phyloP scores from a whole-genome alignment of 495 filamentous ascomycete species.

The Penicillium odoratum region DNA sequence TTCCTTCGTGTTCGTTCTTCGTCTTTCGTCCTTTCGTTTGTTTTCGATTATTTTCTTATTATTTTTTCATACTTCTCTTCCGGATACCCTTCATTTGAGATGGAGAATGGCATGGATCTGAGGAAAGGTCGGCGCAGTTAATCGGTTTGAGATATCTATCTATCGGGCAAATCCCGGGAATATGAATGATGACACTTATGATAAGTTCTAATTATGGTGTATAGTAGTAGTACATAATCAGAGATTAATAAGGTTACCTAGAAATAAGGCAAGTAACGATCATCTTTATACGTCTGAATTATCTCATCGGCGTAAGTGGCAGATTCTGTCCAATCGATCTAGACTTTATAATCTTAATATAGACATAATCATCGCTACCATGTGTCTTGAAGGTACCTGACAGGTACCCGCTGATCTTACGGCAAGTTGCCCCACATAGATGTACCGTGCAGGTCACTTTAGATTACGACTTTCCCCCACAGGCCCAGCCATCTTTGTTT shows the following conservation, averaged over 20 bases:
- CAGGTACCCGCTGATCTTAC: not conserved
- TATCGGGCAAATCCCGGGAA: not conserved
- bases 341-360: no score
- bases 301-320: not conserved
- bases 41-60: slow-evolving; percentile 1
- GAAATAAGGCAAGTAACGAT: not conserved
- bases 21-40: slow-evolving; percentile 4
- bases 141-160: not conserved
- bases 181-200: slow-evolving; percentile 23
- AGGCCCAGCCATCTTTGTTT: slow-evolving; percentile 30
- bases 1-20: slow-evolving; percentile 11
- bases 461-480: slow-evolving; percentile 15
- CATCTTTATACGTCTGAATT: not conserved
- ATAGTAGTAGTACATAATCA: not conserved
- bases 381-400: not conserved
- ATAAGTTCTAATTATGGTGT: slow-evolving; percentile 1
- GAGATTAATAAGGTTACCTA: no score
- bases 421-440: not conserved
- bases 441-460: slow-evolving; percentile 1
- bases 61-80: slow-evolving; percentile 13
- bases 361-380: not conserved
- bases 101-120: slow-evolving; percentile 12
- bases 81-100: slow-evolving; percentile 32
- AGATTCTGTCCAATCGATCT: not conserved
- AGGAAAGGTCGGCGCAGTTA: slow-evolving; percentile 11